Percentiles rank a stretch among this genome's conserved stretches.
phyloP scores from a whole-genome alignment of 306 rosid species.

The Luffa acutangula region DNA sequence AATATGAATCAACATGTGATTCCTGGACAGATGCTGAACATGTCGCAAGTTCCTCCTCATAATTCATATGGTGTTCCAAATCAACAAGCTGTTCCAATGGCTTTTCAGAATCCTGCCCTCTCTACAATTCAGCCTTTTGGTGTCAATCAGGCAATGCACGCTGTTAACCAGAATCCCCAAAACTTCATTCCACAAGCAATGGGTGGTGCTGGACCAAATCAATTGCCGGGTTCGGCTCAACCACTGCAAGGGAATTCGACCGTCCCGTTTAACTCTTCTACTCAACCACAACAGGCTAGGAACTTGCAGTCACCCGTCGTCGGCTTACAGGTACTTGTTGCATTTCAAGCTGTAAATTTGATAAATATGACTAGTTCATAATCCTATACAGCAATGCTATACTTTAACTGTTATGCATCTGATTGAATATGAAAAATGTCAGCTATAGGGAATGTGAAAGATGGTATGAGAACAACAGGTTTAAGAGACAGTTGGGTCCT shows the following conservation, averaged over 20 bases:
- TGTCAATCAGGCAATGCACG: slow-evolving; percentile 36
- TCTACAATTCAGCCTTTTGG: slow-evolving; percentile 31
- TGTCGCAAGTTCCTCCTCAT: slow-evolving; percentile 36
- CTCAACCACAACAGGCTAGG: slow-evolving; percentile 22
- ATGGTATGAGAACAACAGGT: background rate
- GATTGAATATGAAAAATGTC: background rate
- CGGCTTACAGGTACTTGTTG: slow-evolving; percentile 43
- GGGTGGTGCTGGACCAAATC: slow-evolving; percentile 27
- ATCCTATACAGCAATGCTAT: background rate
- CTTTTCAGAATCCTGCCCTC: slow-evolving; percentile 37
- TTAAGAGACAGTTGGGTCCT: background rate
- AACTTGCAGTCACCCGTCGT: slow-evolving; percentile 30
- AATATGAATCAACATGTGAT: slow-evolving; percentile 48
- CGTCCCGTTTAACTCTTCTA: slow-evolving; percentile 13
- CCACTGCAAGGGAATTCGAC: slow-evolving; percentile 37
- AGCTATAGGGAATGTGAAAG: background rate
- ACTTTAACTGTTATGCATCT: background rate
- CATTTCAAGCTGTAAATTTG: background rate
- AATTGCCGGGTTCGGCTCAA: slow-evolving; percentile 27
- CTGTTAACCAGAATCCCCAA: slow-evolving; percentile 29
- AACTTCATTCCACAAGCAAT: slow-evolving; percentile 21
- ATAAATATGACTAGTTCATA: slow-evolving; percentile 1
- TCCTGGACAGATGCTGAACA: slow-evolving; percentile 41
- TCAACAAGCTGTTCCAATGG: slow-evolving; percentile 44
- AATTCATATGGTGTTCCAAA: slow-evolving; percentile 34